These are phyloP conservation scores for Sclerotinia nivalis DNA, from an alignment of 2,329 filamentous ascomycete species.

Conservation along the genomic window DNA sequence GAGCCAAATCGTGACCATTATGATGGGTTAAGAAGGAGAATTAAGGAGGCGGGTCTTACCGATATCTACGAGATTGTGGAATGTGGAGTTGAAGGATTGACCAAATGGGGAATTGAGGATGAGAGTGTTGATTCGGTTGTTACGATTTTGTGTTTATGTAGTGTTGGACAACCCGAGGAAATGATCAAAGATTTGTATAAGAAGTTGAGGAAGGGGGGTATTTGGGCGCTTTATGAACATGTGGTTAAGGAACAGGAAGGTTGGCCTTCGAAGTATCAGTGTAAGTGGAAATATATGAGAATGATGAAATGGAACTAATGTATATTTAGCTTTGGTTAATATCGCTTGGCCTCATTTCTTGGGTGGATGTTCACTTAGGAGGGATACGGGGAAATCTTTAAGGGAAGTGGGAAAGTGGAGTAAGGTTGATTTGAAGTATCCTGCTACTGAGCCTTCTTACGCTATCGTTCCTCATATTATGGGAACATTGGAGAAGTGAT, in stretches of 20 bases:
- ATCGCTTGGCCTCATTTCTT: constrained; percentile 37
- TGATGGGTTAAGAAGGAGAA: constrained; percentile 47
- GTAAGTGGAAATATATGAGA: constrained; percentile 27
- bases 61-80: constrained; percentile 63
- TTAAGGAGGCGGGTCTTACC: constrained; percentile 54
- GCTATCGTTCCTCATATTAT: constrained; percentile 36
- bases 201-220: constrained; percentile 35
- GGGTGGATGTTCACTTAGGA: constrained; percentile 37
- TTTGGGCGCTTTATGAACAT: constrained; percentile 40
- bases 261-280: constrained; percentile 34
- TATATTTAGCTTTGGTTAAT: constrained; percentile 31
- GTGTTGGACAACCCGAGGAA: constrained; percentile 30
- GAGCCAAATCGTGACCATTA: constrained; percentile 63
- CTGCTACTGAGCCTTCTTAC: constrained; percentile 32
- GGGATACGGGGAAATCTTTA: constrained; percentile 35
- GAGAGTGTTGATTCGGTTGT: constrained; percentile 41
- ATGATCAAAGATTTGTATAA: constrained; percentile 37
- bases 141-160: constrained; percentile 39
- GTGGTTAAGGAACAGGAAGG: constrained; percentile 31
- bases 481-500: constrained; percentile 37
- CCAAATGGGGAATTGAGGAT: constrained; percentile 46
- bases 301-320: constrained; percentile 18
- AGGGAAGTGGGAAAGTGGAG: constrained; percentile 35
- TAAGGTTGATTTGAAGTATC: constrained; percentile 35
- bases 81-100: constrained; percentile 61